Base-by-base conservation (phyloP, 202 grass and related monocot genomes). In the Digitaria exilis region DNA sequence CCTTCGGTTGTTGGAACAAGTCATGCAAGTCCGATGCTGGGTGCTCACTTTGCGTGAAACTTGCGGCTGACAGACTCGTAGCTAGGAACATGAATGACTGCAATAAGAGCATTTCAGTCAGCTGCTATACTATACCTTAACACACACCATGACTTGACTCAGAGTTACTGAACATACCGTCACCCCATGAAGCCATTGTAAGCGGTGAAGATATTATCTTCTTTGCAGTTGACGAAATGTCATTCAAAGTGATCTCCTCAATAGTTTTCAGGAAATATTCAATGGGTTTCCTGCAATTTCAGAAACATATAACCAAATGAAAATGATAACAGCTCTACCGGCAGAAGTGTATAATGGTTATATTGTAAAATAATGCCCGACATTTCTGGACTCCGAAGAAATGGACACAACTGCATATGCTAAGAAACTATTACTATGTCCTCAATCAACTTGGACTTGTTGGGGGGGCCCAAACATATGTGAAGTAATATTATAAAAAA, bases 181-280 rank as follows among this genome's bases (percentile, higher is more conserved):
- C 86, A 0, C 88, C 88, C 86, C 86, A 94, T 17, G 92, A 94
- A 77, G 87, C 81, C 84, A 94, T 71, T 62, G 92, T 91, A 71
- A 89, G 81, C 18, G 92, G 84, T 42, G 92, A 89, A 55, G 89
- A 91, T 24, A 94, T 77, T 6, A 88, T 86, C 57, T 89, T 89
- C 75, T 78, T 70, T 5, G 84, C 82, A 44, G 84, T 84, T 45
- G 87, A 86, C 29, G 69, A 71, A 15, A 94, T 89, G 56, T 92
- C 92, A 63, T 86, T 69, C 41, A 86, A 63, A 37, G 89, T 94
- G 30, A 87, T 81, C 64, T 83, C 87, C 31, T 94, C 85, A 1
- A 94, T 52, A 13, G 79, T 77, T 88, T 78, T 86, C 79, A 94
- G 46, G 55, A 92, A 92, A 86, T 88, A 78, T 12, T 86, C 84